Evolutionary conservation across 169 alveolate species (phyloP).

Genomic region (Eimeria nieschulzi): DNA sequence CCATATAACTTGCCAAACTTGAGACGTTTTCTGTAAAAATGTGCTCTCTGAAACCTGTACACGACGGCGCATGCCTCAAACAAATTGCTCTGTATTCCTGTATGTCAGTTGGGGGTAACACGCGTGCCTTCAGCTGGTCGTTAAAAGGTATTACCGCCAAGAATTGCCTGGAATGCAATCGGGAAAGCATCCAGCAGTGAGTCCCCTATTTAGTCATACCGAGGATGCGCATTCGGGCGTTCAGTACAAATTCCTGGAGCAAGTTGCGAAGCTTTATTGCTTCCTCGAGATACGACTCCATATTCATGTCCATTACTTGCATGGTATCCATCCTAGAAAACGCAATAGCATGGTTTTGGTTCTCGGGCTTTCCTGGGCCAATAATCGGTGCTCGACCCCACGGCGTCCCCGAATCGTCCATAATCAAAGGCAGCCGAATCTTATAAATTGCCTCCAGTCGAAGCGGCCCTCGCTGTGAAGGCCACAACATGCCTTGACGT

Average conservation of each 20-base stretch:
- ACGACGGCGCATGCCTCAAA: too few species aligned
- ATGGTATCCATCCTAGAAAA: slow-evolving; percentile 70
- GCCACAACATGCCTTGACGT: slow-evolving; percentile 59
- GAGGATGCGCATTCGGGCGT: slow-evolving; percentile 64
- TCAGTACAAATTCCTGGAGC: slow-evolving; percentile 68
- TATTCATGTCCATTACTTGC: slow-evolving; percentile 76
- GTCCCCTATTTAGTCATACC: slow-evolving; percentile 12
- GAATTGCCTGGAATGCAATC: too few species aligned
- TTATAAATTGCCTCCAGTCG: slow-evolving; percentile 67
- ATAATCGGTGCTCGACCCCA: slow-evolving; percentile 72
- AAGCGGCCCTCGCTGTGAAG: slow-evolving; percentile 73
- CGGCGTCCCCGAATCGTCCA: slow-evolving; percentile 68
- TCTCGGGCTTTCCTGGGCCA: slow-evolving; percentile 76
- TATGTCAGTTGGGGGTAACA: neutral
- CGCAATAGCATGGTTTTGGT: slow-evolving; percentile 72
- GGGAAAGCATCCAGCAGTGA: too few species aligned
- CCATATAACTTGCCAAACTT: slow-evolving; percentile 72
- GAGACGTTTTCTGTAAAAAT: slow-evolving; percentile 75
- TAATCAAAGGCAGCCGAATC: slow-evolving; percentile 66
- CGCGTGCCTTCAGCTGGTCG: neutral
- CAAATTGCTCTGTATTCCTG: too few species aligned
- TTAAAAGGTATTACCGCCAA: too few species aligned
- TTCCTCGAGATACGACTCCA: slow-evolving; percentile 75
- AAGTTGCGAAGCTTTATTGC: slow-evolving; percentile 71
- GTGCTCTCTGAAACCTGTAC: slow-evolving; percentile 76